Base-by-base conservation (phyloP, 2,329 filamentous ascomycete species). In the Rhinocladiella mackenziei region DNA sequence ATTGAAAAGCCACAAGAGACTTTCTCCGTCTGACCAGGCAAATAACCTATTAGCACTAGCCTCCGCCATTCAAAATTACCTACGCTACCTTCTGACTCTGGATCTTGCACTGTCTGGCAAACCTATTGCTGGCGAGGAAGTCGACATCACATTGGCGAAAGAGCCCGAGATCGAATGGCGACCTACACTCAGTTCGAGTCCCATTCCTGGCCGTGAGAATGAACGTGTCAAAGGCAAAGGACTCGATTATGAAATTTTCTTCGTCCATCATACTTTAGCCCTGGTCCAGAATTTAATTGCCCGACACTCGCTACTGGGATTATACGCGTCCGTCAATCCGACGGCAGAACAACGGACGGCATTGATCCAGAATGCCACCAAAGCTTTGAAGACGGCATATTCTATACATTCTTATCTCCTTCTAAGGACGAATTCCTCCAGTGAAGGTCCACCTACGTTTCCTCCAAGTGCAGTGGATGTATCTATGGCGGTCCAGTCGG, bases 1-100 rank as follows among this genome's bases (percentile, higher is more conserved):
- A 2, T 75, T 98, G 48, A 97, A 97, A 69, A 81, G 81, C 57
- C 83, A 96, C 73, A 97, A 95, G 66, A 81, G 88, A 39, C 77
- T 95, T n/a, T 76, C 86, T 3, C 74, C 84, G 6, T 63, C 77
- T 7, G 81, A 85, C 17, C 86, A 88, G 63, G 70, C 80, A 4
- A 73, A 81, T 15, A 81, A 88, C 60, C 75, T 98, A 4, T 73
- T 79, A 17, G 76, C 77, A 4, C 73, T 97, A 26, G 72, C 86
- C 42, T 75, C 81, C 23, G 78, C 80, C 28, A 62, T 95, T 8
- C 81, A 83, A 46, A 76, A 76, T 48, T 98, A 97, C 61, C 71
- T 96, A 1, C 88, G 89, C 0, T 94, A 91, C 29, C 75, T 96
- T 0, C 72, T 92, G 32, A 82, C 86, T 8, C 71, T 96, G 17